Percentiles rank a stretch among this genome's conserved stretches.
These are phyloP conservation scores for Hondaea fermentalgiana DNA, from an alignment of 108 stramenopile species.

Conservation along the genomic window DNA sequence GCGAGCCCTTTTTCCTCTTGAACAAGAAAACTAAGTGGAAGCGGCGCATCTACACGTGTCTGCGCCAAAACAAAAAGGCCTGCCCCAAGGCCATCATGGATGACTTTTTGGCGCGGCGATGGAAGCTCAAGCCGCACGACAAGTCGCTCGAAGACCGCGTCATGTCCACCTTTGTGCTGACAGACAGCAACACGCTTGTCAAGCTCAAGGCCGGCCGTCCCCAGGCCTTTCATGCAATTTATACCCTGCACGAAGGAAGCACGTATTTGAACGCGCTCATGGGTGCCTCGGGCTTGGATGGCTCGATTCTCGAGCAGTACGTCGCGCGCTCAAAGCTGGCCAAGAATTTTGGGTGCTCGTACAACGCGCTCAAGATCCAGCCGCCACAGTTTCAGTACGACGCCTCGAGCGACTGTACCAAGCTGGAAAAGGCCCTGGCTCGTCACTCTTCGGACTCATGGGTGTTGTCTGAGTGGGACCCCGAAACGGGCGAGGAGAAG, in stretches of 20 bases:
- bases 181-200: neutral
- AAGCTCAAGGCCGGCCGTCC: neutral
- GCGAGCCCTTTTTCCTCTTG: neutral
- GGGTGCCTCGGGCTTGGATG: neutral
- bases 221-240: neutral
- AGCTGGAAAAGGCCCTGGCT: neutral
- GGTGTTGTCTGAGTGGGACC: neutral
- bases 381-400: neutral
- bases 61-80: neutral
- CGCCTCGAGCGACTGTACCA: neutral
- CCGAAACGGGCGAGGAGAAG: neutral
- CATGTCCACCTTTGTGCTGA: slow-evolving; percentile 17
- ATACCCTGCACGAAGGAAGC: neutral
- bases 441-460: neutral
- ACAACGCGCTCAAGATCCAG: slow-evolving; percentile 12
- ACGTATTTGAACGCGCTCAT: slow-evolving; percentile 1
- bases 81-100: neutral
- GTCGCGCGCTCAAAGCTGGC: neutral
- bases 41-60: slow-evolving; percentile 13
- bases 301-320: neutral
- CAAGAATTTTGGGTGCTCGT: neutral
- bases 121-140: neutral
- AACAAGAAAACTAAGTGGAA: slow-evolving; percentile 9
- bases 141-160: neutral
- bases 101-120: neutral